Percentiles rank a stretch among this genome's conserved stretches.
Conservation (phyloP, 306 rosid species). For the Notholithocarpus densiflorus region DNA sequence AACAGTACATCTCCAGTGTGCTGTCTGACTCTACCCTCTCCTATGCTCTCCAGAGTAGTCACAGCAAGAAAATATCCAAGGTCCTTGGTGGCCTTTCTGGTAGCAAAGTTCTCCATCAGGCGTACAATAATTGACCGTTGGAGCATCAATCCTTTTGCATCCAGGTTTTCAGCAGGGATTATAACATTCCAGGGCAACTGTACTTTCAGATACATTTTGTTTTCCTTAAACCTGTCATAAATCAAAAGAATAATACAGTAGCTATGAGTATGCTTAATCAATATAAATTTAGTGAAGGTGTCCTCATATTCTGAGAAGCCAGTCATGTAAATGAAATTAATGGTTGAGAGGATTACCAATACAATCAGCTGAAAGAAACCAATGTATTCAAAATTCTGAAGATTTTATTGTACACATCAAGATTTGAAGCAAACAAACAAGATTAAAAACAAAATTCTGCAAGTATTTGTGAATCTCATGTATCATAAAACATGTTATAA, state of each 20-base stretch:
- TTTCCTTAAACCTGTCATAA: slow-evolving; percentile 24
- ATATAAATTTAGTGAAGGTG: background rate
- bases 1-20: slow-evolving; percentile 80
- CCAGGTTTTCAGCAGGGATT: slow-evolving; percentile 66
- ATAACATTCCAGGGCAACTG: slow-evolving; percentile 79
- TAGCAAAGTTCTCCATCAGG: slow-evolving; percentile 66
- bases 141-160: slow-evolving; percentile 62
- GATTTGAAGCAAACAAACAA: background rate
- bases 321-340: background rate
- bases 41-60: slow-evolving; percentile 65
- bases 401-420: background rate
- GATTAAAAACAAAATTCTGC: background rate
- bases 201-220: slow-evolving; percentile 70
- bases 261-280: background rate
- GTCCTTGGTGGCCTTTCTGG: slow-evolving; percentile 69
- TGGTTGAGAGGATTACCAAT: background rate
- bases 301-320: background rate
- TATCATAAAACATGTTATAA: background rate
- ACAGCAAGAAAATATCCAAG: slow-evolving; percentile 75
- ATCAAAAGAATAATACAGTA: slow-evolving; percentile 18
- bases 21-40: slow-evolving; percentile 80
- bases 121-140: slow-evolving; percentile 58
- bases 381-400: background rate
- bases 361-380: background rate
- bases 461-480: background rate